Conservation (phyloP, 495 filamentous ascomycete species). For the Talaromyces proteolyticus region DNA sequence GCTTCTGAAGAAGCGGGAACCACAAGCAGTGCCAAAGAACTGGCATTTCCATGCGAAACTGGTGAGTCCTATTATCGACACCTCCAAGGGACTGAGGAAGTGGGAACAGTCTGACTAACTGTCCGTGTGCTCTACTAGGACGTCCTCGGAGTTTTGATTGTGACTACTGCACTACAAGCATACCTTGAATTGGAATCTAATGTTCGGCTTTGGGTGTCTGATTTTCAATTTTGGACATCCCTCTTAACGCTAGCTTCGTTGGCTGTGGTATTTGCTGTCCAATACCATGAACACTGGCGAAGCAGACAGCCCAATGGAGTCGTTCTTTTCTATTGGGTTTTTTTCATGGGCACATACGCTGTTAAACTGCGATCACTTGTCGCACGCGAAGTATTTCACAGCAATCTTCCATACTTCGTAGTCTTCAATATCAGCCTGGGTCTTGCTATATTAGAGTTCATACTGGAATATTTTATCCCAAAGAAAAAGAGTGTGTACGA, state of each 20-base stretch:
- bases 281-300: conserved; percentile 88
- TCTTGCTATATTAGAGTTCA: conserved; percentile 68
- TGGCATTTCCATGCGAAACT: conserved; percentile 96
- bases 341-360: conserved; percentile 72
- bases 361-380: conserved; percentile 89
- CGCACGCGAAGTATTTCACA: conserved; percentile 61
- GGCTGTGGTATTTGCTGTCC: conserved; percentile 72
- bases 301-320: conserved; percentile 88
- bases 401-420: conserved; percentile 69
- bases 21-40: conserved; percentile 66
- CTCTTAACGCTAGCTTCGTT: conserved; percentile 71
- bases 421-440: conserved; percentile 69
- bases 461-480: conserved; percentile 84
- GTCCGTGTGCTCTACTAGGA: conserved; percentile 38
- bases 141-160: conserved; percentile 62
- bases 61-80: conserved; percentile 40
- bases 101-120: not conserved
- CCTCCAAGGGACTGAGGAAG: not conserved
- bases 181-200: conserved; percentile 71
- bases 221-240: conserved; percentile 92
- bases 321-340: conserved; percentile 93
- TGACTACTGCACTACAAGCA: conserved; percentile 65
- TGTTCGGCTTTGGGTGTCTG: conserved; percentile 62
- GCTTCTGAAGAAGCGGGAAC: conserved; percentile 59
- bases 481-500: conserved; percentile 82